Evolutionary conservation across 2,329 filamentous ascomycete species (phyloP), one percentile per base, ranked within the genome.

Genomic region (Lachnellula subtilissima): DNA sequence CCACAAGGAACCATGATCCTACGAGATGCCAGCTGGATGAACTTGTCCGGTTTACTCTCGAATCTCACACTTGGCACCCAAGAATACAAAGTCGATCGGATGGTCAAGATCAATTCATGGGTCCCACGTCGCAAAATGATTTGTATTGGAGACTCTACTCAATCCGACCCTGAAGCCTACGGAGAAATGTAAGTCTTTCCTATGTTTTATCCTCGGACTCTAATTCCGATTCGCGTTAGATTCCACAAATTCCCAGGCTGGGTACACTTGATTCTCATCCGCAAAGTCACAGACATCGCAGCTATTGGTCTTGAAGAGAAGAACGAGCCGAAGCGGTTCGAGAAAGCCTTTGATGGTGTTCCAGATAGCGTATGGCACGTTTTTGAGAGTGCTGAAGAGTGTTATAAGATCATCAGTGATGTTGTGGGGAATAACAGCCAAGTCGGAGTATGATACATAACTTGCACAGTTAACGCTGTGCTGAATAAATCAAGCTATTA

Each of bases 161-260:
- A 97, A 72, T 87, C 84, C 25, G 93, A 97, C 65, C 92, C 93
- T 0, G 93, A 97, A 70, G 84, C 89, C 0, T 97, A 97, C 68
- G 92, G 86, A 28, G 86, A 92, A 63, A 84, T 90, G 72, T 91
- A 80, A 71, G 78, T 71, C 12, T 9, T 28, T 1, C 5, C 6
- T n/a, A 12, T 1, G 17, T 12, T 15, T 53, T 17, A 14, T 25
- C 17, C n/a, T 42, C 47, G 17, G 28, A 19, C 11, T 52, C 36
- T 28, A 12, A 23, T 49, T 22, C 58, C 63, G 50, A 62, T 45
- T 15, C n/a, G 22, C 4, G n/a, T 32, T 32, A 83, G 81, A 11
- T 86, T 82, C 64, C 79, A 84, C 52, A 78, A 79, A 49, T 82
- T 85, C 60, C 85, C 86, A 0, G 83, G 80, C 6, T 97, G 91